Evolutionary conservation across 2,329 filamentous ascomycete species (phyloP), one percentile per base, ranked within the genome.

Genomic region (Scleromitrula shiraiana): DNA sequence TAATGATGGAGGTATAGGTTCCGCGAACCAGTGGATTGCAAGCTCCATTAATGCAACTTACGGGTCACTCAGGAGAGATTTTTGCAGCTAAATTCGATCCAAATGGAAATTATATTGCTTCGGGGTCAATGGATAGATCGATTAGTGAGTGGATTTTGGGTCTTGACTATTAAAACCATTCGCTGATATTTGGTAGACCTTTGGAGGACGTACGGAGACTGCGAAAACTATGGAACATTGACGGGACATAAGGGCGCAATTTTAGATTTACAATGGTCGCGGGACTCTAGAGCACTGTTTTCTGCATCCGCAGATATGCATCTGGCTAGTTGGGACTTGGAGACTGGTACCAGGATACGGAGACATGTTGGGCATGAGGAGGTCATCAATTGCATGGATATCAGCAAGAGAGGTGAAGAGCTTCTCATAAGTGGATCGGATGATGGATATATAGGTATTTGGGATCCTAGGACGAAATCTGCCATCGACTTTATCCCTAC

Each of bases 241-340:
- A 88, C 75, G 7, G 93, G 93, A 27, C 93, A 98, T 70, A 89
- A 88, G 64, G 88, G 88, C 56, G 93, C 93, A 1, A 73, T 98
- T 41, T 73, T 97, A 22, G 93, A 97, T 67, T 71, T 98, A 38
- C 89, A 95, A 64, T 98, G 93, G 93, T 95, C 93, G 23, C 84
- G 93, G 64, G 93, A 98, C 70, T 94, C 89, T 17, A 82, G 85
- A 60, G 84, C 91, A 35, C 68, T 98, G 43, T 97, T 91, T 63
- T 93, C 91, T 7, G 90, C 90, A 37, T 95, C 90, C 27, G 90
- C 93, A 56, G 93, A 98, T 65, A 90, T 82, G 78, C 88, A 90
- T 57, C 75, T 97, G 24, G 90, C 90, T 32, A 95, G 88, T 65
- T 98, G 91, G 91, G 91, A 98, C 62, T 70, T 95, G 35, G 91